A percentile compares a stretch with the other conserved stretches of the same genome.
These are phyloP conservation scores for Entomortierella lignicola DNA, from an alignment of 192 early-diverging fungal genomes.

Conservation along the genomic window DNA sequence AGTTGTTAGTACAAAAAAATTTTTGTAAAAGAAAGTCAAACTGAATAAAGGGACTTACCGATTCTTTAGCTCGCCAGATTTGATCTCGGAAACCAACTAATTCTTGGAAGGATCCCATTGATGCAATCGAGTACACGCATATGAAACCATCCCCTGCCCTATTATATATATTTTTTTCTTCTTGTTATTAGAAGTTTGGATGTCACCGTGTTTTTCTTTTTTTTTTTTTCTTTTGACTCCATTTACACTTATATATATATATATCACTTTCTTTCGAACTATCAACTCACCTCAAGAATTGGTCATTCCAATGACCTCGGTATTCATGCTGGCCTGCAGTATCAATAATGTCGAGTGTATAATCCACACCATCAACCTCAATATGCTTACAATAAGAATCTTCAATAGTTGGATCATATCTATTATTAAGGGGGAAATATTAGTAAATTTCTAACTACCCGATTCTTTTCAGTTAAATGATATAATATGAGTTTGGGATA, in stretches of 20 bases:
- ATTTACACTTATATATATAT: too few species aligned
- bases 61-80: slow-evolving; percentile 86
- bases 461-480: too few species aligned
- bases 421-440: too few species aligned
- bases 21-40: too few species aligned
- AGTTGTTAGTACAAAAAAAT: too few species aligned
- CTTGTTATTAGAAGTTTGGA: not conserved
- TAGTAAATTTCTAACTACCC: too few species aligned
- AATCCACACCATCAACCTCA: slow-evolving; percentile 73
- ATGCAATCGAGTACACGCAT: slow-evolving; percentile 84
- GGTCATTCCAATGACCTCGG: slow-evolving; percentile 50
- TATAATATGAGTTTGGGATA: too few species aligned
- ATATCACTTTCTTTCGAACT: too few species aligned
- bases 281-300: slow-evolving; percentile 32
- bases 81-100: slow-evolving; percentile 76
- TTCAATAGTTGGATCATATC: slow-evolving; percentile 49
- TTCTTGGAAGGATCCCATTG: slow-evolving; percentile 80
- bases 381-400: slow-evolving; percentile 81
- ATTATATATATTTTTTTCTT: not conserved
- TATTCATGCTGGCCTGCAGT: slow-evolving; percentile 91
- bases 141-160: slow-evolving; percentile 89
- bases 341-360: slow-evolving; percentile 82
- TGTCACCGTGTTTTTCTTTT: not conserved
- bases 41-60: too few species aligned
- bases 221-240: not conserved